Conservation (phyloP, 2,329 filamentous ascomycete genomes). For the Colletotrichum eremochloae region DNA sequence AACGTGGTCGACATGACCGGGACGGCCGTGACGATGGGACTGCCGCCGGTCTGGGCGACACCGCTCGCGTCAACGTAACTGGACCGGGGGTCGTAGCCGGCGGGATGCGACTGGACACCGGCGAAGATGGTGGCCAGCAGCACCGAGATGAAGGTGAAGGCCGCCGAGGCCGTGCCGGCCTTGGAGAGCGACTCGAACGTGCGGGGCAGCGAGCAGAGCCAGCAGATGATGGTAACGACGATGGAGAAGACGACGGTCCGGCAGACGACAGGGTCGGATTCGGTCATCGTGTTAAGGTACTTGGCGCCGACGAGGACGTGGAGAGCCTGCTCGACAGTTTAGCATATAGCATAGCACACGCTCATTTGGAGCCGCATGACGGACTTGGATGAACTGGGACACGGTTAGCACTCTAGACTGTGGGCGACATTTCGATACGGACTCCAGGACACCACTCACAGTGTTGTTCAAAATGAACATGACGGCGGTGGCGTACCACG, state of each 20-base stretch:
- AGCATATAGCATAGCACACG: background rate
- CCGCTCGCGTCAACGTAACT: slow-evolving; percentile 52
- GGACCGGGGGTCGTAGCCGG: slow-evolving; percentile 69
- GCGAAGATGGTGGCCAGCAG: slow-evolving; percentile 87
- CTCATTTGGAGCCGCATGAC: background rate
- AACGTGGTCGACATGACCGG: slow-evolving; percentile 81
- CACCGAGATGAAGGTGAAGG: slow-evolving; percentile 92
- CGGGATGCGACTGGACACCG: slow-evolving; percentile 80
- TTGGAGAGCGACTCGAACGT: slow-evolving; percentile 87
- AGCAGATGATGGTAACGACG: slow-evolving; percentile 81
- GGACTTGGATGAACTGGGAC: slow-evolving; percentile 31
- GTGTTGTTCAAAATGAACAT: slow-evolving; percentile 98
- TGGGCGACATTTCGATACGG: background rate
- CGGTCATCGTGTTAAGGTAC: slow-evolving; percentile 90
- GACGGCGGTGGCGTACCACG: slow-evolving; percentile 76
- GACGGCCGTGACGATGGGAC: slow-evolving; percentile 76
- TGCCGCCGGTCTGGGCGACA: slow-evolving; percentile 59
- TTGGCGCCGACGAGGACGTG: slow-evolving; percentile 88
- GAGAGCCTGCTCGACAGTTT: slow-evolving; percentile 66
- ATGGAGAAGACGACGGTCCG: slow-evolving; percentile 87
- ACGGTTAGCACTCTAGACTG: background rate
- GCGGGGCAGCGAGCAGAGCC: slow-evolving; percentile 83
- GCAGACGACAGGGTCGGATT: slow-evolving; percentile 70
- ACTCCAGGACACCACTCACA: slow-evolving; percentile 36
- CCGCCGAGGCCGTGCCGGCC: slow-evolving; percentile 81